Percentiles rank a stretch among this genome's conserved stretches.
phyloP scores from a whole-genome alignment of 2,329 filamentous ascomycete species.

The Xylariaceae sp. region DNA sequence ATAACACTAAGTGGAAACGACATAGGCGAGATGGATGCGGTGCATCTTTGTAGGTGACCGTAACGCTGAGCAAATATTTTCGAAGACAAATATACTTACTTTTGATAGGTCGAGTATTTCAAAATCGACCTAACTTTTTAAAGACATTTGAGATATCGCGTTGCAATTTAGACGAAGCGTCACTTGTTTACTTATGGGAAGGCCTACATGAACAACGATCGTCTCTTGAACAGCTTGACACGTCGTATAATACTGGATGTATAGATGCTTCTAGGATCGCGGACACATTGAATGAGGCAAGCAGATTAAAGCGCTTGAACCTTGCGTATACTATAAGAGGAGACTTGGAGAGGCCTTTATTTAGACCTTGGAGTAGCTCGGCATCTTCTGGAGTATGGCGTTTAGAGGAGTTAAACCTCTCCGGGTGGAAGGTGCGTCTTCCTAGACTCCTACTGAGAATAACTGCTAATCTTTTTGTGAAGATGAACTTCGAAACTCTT shows the following conservation, averaged over 20 bases:
- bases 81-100: slow-evolving; percentile 9
- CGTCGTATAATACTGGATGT: slow-evolving; percentile 59
- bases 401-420: slow-evolving; percentile 61
- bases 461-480: slow-evolving; percentile 16
- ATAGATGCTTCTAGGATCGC: slow-evolving; percentile 55
- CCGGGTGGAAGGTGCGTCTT: slow-evolving; percentile 55
- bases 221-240: slow-evolving; percentile 55
- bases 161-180: slow-evolving; percentile 57
- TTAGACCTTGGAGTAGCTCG: slow-evolving; percentile 51
- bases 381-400: slow-evolving; percentile 44
- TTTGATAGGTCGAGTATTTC: slow-evolving; percentile 35
- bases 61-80: not conserved
- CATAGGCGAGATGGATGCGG: slow-evolving; percentile 53
- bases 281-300: slow-evolving; percentile 51
- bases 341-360: slow-evolving; percentile 50
- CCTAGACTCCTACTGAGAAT: not conserved
- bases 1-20: slow-evolving; percentile 57
- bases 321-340: slow-evolving; percentile 59
- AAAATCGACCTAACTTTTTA: slow-evolving; percentile 45
- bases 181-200: slow-evolving; percentile 55
- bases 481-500: slow-evolving; percentile 58
- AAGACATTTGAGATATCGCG: slow-evolving; percentile 57
- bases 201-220: slow-evolving; percentile 52
- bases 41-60: slow-evolving; percentile 52
- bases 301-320: slow-evolving; percentile 54